phyloP scores from a whole-genome alignment of 1,139 yeast species.

The Debaryomyces sp. region DNA sequence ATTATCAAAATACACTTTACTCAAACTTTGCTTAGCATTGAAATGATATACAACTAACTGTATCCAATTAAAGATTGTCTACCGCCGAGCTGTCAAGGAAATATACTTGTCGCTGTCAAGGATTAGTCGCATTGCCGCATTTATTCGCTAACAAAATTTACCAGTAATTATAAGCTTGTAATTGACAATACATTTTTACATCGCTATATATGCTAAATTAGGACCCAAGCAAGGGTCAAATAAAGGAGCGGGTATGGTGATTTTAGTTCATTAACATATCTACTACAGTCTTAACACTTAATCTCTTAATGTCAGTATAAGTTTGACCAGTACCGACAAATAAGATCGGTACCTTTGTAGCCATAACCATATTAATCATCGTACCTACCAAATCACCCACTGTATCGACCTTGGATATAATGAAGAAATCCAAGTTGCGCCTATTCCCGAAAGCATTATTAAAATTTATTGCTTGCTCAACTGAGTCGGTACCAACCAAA shows the following conservation, averaged over 20 bases:
- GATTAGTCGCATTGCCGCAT: not conserved
- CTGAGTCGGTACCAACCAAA: constrained; percentile 95
- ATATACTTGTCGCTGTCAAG: not conserved
- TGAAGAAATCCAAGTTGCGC: constrained; percentile 83
- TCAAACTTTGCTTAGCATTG: not conserved
- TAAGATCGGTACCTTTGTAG: constrained; percentile 92
- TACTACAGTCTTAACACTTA: constrained; percentile 92
- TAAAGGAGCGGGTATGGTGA: not conserved
- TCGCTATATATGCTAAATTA: constrained; percentile 1
- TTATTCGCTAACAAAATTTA: not conserved
- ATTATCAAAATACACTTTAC: not conserved
- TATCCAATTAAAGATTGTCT: not conserved
- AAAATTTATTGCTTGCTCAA: constrained; percentile 91
- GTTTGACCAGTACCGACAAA: constrained; percentile 98
- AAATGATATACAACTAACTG: not conserved
- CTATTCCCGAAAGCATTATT: constrained; percentile 90
- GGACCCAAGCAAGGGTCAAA: not conserved
- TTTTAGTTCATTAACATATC: constrained; percentile 66
- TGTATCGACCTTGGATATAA: constrained; percentile 93
- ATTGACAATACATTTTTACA: not conserved
- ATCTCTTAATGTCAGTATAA: constrained; percentile 90
- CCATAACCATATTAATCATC: constrained; percentile 96
- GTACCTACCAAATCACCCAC: constrained; percentile 97
- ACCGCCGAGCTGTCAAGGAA: not conserved
- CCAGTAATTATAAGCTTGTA: constrained; percentile 1